Evolutionary conservation across 192 early-diverging fungal species (phyloP), one percentile per base, ranked within the genome.

Genomic region (Jimgerdemannia lactiflua): DNA sequence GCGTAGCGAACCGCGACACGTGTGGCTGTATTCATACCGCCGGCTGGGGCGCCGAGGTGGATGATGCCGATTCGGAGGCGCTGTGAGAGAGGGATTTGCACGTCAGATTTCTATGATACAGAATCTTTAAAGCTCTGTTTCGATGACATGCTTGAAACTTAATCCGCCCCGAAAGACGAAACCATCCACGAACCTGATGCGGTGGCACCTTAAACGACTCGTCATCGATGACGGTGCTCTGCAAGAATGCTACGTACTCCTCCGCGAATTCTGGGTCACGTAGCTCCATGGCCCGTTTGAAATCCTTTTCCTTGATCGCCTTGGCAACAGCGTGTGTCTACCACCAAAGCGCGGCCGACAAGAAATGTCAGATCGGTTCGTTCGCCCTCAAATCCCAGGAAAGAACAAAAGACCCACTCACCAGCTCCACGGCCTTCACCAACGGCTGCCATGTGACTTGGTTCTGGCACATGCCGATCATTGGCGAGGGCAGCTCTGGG

Each of bases 21-120:
- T 3, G 96, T 97, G 3, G 97, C 97, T 43, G 96, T 91, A 83
- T 98, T 99, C 96, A 98, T 97, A 49, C 97, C 97, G 66, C 95
- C 96, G 14, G 97, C 97, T 19, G 97, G 97, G 19, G 97, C 97
- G 67, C 97, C 97, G 18, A 94, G 89, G 75, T 98, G 96, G 54
- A 97, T 83, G 74, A 99, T 96, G 70, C 91, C 97, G 49, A 99
- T 92, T 64, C 96, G 91, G 43, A 99, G 79, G 7, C 87, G 80
- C 77, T 90, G 76, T 75, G 85, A 70, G 70, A 75, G 1, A 67
- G 78, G 75, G 29, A 29, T 42, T 59, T 59, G 49, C 8, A 59
- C n/a, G n/a, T 59, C 14, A 59, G 49, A 59, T 59, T 59, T 6
- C 8, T 2, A 14, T 14, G 49, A 29, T 29, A 29, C 29, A 72